Evolutionary conservation across 768 basidiomycete species (phyloP).

Genomic region (Coprinopsis sp.): DNA sequence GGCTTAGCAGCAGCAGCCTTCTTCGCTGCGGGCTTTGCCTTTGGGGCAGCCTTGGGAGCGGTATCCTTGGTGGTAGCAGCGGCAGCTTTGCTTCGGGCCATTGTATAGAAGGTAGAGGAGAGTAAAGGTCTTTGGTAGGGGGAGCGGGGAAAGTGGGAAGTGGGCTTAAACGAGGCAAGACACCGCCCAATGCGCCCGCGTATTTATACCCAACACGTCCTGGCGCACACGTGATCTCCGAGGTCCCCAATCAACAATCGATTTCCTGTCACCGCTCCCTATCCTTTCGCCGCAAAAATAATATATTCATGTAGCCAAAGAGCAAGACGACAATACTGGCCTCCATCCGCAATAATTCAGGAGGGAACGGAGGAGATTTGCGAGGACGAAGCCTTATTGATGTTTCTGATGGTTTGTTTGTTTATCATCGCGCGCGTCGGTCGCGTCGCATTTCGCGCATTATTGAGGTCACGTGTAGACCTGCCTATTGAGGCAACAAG

Average conservation of each 20-base stretch:
- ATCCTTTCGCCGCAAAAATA: neutral
- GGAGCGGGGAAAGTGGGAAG: conserved; percentile 23
- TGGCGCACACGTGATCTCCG: conserved; percentile 36
- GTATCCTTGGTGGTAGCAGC: conserved; percentile 16
- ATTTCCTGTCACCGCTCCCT: conserved; percentile 7
- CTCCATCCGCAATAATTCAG: too few relatives aligned
- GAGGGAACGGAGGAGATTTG: too few relatives aligned
- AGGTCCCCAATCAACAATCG: conserved; percentile 38
- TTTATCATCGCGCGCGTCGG: too few relatives aligned
- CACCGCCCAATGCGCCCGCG: conserved; percentile 25
- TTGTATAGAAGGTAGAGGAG: conserved; percentile 7
- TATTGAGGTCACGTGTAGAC: neutral
- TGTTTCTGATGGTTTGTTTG: too few relatives aligned
- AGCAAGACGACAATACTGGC: neutral
- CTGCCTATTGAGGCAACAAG: neutral
- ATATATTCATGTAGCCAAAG: neutral
- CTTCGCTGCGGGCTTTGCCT: conserved; percentile 36
- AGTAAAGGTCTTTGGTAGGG: conserved; percentile 7
- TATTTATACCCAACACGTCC: conserved; percentile 47
- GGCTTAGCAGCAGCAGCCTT: conserved; percentile 43
- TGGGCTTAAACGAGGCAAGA: conserved; percentile 37
- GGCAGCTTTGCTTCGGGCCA: conserved; percentile 1
- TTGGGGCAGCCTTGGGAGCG: conserved; percentile 31
- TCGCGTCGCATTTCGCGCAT: conserved; percentile 12
- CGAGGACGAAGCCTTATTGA: too few relatives aligned